Conservation (phyloP, 2,329 filamentous ascomycete species). For the Penicillium sp. region DNA sequence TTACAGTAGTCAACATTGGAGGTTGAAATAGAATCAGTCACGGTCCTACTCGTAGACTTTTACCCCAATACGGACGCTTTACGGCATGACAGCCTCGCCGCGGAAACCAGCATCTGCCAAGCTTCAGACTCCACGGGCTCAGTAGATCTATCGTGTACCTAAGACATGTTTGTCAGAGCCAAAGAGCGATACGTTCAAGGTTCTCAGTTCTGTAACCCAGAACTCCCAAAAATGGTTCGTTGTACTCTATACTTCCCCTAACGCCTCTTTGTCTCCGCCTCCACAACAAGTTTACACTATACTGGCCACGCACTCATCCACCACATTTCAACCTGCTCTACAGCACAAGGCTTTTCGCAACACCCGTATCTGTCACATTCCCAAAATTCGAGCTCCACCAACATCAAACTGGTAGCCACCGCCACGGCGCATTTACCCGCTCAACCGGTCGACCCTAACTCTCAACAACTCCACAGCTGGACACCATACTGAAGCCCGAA, state of each 20-base stretch:
- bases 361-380: background rate
- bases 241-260: background rate
- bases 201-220: background rate
- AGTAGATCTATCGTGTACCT: background rate
- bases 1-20: background rate
- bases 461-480: background rate
- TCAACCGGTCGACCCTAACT: background rate
- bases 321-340: background rate
- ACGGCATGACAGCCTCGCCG: background rate
- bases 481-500: background rate
- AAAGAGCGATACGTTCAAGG: background rate
- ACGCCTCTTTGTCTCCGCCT: too few species aligned
- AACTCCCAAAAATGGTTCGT: background rate
- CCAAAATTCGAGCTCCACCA: background rate
- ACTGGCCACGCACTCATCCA: background rate
- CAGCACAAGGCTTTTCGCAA: background rate
- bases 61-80: background rate
- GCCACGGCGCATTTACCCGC: background rate
- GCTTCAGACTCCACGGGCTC: background rate
- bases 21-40: slow-evolving; percentile 9
- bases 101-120: background rate
- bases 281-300: background rate
- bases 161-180: background rate
- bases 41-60: background rate
- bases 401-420: background rate